Evolutionary conservation across 257 asterid species (phyloP).

Genomic region (Solanum medicagineum): DNA sequence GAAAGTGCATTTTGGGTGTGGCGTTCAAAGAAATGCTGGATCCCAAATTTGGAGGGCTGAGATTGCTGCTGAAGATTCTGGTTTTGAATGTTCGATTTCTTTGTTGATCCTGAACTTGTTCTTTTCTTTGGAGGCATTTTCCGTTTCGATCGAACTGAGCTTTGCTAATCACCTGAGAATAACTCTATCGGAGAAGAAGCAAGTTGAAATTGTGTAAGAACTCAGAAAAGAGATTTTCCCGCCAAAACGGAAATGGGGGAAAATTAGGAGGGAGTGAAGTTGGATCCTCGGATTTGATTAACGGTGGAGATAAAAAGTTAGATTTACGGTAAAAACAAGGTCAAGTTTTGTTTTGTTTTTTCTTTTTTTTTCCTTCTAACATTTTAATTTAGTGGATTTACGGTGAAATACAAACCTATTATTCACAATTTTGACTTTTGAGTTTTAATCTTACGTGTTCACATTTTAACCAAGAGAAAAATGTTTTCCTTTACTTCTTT

Average conservation of each 20-base stretch:
- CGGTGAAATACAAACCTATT: not conserved
- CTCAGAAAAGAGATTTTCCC: constrained; percentile 8
- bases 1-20: constrained; percentile 48
- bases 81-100: constrained; percentile 41
- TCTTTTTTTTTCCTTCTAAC: not conserved
- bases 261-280: constrained; percentile 9
- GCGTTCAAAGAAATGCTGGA: constrained; percentile 87
- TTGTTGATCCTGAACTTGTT: constrained; percentile 32
- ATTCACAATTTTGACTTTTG: not conserved
- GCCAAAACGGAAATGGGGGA: constrained; percentile 1
- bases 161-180: not conserved
- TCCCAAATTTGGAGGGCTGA: constrained; percentile 76
- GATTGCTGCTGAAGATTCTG: constrained; percentile 28
- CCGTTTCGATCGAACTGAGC: not conserved
- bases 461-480: not conserved
- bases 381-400: not conserved
- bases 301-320: not conserved
- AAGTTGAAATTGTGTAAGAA: not conserved
- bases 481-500: not conserved
- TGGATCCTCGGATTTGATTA: constrained; percentile 5
- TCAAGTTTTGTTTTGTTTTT: not conserved
- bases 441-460: not conserved
- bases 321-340: not conserved
- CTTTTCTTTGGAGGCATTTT: constrained; percentile 80
- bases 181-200: not conserved